A percentile compares a stretch with the other conserved stretches of the same genome.
These are phyloP conservation scores for Solanum clarkiae DNA, from an alignment of 257 asterid species.

Conservation along the genomic window DNA sequence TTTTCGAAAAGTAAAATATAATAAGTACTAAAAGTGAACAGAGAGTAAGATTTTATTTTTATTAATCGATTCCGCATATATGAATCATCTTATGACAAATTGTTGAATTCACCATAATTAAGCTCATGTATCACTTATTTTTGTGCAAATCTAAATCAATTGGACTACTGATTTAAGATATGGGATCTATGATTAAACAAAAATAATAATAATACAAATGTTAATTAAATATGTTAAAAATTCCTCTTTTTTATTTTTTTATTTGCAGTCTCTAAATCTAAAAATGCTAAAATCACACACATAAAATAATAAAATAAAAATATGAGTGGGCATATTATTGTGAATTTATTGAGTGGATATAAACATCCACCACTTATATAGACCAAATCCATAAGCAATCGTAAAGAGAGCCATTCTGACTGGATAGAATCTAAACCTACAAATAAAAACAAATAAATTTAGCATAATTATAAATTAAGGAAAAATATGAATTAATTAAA, in stretches of 20 bases:
- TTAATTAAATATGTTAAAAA: not conserved
- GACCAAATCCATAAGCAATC: slow-evolving; percentile 7
- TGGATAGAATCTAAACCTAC: slow-evolving; percentile 45
- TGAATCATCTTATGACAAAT: not conserved
- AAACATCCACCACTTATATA: slow-evolving; percentile 22
- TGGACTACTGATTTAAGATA: not conserved
- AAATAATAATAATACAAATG: not conserved
- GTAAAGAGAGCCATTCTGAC: slow-evolving; percentile 24
- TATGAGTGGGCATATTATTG: not conserved
- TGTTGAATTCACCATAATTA: not conserved
- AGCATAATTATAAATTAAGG: not conserved
- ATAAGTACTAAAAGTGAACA: too few species aligned
- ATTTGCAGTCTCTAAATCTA: not conserved
- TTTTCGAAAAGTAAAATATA: too few species aligned
- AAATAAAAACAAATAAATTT: not conserved
- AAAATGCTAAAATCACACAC: not conserved
- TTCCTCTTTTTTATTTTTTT: not conserved
- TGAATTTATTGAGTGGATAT: not conserved
- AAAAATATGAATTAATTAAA: too few species aligned
- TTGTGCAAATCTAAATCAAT: not conserved
- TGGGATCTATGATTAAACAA: not conserved
- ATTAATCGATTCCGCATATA: not conserved
- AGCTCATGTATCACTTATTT: not conserved
- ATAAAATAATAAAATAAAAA: not conserved
- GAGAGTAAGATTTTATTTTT: too few species aligned